Conservation (phyloP, 1,284 basidiomycete genomes). For the Cystobasidium pallidum region DNA sequence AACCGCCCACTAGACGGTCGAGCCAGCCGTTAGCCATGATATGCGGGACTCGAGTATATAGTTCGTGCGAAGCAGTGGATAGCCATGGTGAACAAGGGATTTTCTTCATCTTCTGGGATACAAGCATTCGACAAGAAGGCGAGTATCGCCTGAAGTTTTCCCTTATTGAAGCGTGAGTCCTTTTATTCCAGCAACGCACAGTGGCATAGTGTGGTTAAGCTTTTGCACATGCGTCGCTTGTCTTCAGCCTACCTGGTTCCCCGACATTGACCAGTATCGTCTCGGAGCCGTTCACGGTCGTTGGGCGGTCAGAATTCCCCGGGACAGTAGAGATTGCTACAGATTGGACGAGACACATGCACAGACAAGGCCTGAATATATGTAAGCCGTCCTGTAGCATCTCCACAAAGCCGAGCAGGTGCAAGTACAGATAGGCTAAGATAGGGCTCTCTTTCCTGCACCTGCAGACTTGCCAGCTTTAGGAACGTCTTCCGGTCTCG, state of each 20-base stretch:
- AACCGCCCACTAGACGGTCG: conserved; percentile 43
- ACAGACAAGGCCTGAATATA: conserved; percentile 77
- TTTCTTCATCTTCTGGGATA: conserved; percentile 87
- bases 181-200: background rate
- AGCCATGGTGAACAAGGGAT: conserved; percentile 67
- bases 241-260: conserved; percentile 41
- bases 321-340: conserved; percentile 61
- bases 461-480: conserved; percentile 27
- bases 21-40: conserved; percentile 65
- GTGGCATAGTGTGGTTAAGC: no score
- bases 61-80: conserved; percentile 73
- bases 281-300: conserved; percentile 75
- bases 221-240: no score
- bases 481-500: conserved; percentile 8
- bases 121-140: conserved; percentile 76
- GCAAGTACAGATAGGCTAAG: no score
- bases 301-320: conserved; percentile 70
- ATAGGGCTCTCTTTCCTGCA: background rate
- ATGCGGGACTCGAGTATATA: conserved; percentile 81
- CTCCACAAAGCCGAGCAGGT: no score
- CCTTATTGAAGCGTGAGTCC: conserved; percentile 73
- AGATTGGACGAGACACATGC: conserved; percentile 66
- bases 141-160: conserved; percentile 74
- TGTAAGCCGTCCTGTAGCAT: conserved; percentile 49
- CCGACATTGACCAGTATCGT: conserved; percentile 66